Evolutionary conservation across 805 yeast genomes (phyloP).

Genomic region (Pichia rugopelliculosa): DNA sequence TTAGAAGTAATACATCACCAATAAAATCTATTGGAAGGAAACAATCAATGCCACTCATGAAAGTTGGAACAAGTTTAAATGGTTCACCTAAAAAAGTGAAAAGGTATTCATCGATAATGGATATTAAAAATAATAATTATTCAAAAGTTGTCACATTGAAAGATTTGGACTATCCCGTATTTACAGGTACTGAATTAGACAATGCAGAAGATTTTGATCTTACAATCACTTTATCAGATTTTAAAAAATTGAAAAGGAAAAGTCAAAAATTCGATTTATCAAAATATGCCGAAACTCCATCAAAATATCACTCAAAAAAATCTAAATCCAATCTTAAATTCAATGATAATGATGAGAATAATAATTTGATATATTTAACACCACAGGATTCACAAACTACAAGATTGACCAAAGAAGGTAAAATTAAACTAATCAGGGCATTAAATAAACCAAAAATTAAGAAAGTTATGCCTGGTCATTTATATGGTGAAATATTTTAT

Average conservation of each 20-base stretch:
- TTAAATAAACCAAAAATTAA: constrained; percentile 21
- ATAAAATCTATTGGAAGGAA: constrained; percentile 13
- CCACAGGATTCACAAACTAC: constrained; percentile 9
- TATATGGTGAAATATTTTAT: constrained; percentile 41
- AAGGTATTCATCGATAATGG: constrained; percentile 26
- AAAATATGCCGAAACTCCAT: constrained; percentile 21
- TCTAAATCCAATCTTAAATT: constrained; percentile 3
- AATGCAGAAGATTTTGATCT: constrained; percentile 21
- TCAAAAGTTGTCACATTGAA: background rate
- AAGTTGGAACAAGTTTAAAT: constrained; percentile 7
- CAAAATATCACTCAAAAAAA: constrained; percentile 8
- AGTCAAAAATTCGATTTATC: constrained; percentile 23
- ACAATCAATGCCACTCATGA: constrained; percentile 23
- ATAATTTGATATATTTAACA: too few species aligned
- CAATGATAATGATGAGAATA: background rate
- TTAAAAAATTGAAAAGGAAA: constrained; percentile 20
- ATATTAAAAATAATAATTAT: constrained; percentile 10
- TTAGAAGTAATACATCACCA: constrained; percentile 11
- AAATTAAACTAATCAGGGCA: constrained; percentile 24
- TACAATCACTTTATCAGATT: constrained; percentile 25
- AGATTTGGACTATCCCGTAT: constrained; percentile 2
- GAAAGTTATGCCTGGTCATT: constrained; percentile 25
- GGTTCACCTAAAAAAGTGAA: constrained; percentile 20
- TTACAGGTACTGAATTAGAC: constrained; percentile 17
- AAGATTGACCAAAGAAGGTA: constrained; percentile 26